Evolutionary conservation across 129 eudicot genomes (phyloP).

Genomic region (Rutidosis leptorrhynchoides): DNA sequence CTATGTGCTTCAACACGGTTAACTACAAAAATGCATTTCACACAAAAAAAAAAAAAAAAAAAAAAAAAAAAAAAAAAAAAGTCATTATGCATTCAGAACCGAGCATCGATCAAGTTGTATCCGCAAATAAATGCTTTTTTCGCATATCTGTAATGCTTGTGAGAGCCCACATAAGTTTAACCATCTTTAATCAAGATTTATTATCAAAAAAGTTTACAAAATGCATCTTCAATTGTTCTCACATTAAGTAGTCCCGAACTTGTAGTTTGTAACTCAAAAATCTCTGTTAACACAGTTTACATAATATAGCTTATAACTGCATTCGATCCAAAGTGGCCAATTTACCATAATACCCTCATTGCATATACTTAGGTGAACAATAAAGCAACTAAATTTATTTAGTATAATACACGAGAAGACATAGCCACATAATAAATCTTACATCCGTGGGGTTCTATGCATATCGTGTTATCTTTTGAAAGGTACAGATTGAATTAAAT

Average conservation of each 20-base stretch:
- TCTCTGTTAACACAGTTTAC: neutral
- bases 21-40: conserved; percentile 37
- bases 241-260: neutral
- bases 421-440: no score
- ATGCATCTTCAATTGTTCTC: neutral
- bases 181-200: neutral
- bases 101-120: neutral
- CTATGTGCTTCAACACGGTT: conserved; percentile 70
- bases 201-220: neutral
- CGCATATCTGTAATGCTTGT: neutral
- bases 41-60: no score
- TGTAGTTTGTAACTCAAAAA: neutral
- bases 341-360: neutral
- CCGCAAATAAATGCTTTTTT: neutral
- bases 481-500: neutral
- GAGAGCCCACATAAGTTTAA: neutral
- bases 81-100: neutral
- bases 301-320: neutral
- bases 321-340: neutral
- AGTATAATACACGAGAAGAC: no score
- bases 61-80: conserved; percentile 4
- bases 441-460: no score
- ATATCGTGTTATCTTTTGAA: neutral
- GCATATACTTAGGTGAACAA: no score
- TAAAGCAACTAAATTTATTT: no score